Conservation (phyloP, 192 early-diverging fungal species). For the Rhizoclosmatium sp. region DNA sequence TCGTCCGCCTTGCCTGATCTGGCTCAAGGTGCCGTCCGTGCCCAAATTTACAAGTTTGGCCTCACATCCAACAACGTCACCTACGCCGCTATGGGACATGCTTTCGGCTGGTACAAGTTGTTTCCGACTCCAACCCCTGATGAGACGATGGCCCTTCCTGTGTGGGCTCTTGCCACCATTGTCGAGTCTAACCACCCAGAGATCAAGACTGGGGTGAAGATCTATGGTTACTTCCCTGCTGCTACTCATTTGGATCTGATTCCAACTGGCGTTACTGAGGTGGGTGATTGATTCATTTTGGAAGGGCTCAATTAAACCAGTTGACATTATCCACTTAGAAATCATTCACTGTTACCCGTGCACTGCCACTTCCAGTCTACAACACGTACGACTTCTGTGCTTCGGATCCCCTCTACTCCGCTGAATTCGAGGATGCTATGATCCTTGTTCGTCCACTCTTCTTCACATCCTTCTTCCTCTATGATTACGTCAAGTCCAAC, state of each 20-base stretch:
- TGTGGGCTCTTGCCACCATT: conserved; percentile 52
- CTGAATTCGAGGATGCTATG: conserved; percentile 40
- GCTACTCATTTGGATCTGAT: conserved; percentile 10
- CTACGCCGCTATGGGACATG: conserved; percentile 43
- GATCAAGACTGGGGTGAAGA: conserved; percentile 41
- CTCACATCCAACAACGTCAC: conserved; percentile 56
- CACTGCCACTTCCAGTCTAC: conserved; percentile 44
- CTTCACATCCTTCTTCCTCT: conserved; percentile 49
- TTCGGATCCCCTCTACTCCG: conserved; percentile 42
- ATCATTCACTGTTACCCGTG: conserved; percentile 45
- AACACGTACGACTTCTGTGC: conserved; percentile 39
- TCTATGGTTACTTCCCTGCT: conserved; percentile 55
- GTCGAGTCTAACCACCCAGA: conserved; percentile 6
- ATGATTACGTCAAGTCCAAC: conserved; percentile 43
- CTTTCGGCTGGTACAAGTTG: conserved; percentile 44
- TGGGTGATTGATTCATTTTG: neutral
- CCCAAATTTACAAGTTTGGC: conserved; percentile 46
- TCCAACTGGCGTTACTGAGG: neutral
- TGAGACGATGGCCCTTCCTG: conserved; percentile 31
- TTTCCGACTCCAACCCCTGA: conserved; percentile 36
- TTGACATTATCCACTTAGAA: conserved; percentile 39
- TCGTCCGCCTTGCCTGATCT: neutral
- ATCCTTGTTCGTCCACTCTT: conserved; percentile 52
- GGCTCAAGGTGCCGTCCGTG: conserved; percentile 31
- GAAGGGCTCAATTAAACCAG: neutral